A percentile compares a stretch with the other conserved stretches of the same genome.
Conservation (phyloP, 2,329 filamentous ascomycete genomes). For the Cladophialophora exuberans region DNA sequence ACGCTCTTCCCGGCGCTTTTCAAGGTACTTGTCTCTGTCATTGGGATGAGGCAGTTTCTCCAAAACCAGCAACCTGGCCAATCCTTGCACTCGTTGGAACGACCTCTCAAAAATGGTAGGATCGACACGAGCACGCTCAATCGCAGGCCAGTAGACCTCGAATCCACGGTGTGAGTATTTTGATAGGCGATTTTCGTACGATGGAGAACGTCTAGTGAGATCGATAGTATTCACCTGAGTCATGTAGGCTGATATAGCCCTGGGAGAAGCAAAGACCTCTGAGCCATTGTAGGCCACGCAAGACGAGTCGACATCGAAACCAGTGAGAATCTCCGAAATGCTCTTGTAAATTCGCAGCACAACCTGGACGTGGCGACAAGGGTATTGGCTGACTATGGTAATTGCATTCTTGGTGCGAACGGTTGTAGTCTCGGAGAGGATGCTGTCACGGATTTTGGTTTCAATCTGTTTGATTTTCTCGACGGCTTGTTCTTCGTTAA, state of each 20-base stretch:
- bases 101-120: conserved; percentile 86
- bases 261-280: conserved; percentile 77
- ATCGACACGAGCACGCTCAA: conserved; percentile 76
- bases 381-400: conserved; percentile 83
- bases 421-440: conserved; percentile 81
- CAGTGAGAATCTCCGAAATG: conserved; percentile 80
- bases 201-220: conserved; percentile 76
- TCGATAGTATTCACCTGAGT: conserved; percentile 83
- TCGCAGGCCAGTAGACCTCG: conserved; percentile 76
- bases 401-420: conserved; percentile 85
- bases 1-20: conserved; percentile 70
- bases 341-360: conserved; percentile 85
- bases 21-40: conserved; percentile 71
- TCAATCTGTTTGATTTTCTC: conserved; percentile 87
- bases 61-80: conserved; percentile 77
- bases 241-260: conserved; percentile 76
- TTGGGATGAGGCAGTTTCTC: conserved; percentile 73
- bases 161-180: conserved; percentile 86
- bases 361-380: conserved; percentile 81
- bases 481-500: conserved; percentile 75
- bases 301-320: conserved; percentile 85
- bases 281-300: conserved; percentile 79
- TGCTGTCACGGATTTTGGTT: conserved; percentile 70
- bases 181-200: conserved; percentile 83
- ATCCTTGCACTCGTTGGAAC: conserved; percentile 73